Conservation (phyloP, 306 rosid species). For the Lagenaria siceraria region DNA sequence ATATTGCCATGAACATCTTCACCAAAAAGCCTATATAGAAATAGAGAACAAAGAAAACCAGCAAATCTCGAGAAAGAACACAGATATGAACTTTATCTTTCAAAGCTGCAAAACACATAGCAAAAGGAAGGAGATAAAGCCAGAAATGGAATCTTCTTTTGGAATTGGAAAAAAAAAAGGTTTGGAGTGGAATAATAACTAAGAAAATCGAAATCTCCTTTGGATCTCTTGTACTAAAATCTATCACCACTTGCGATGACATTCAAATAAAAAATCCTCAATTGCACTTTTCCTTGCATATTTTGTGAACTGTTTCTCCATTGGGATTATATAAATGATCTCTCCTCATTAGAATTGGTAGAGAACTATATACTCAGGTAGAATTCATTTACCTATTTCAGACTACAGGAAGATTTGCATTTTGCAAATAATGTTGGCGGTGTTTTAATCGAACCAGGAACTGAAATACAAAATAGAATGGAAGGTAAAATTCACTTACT, state of each 20-base stretch:
- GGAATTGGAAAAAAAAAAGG: not conserved
- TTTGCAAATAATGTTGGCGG: slow-evolving; percentile 52
- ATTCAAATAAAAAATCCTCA: not conserved
- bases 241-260: not conserved
- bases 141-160: not conserved
- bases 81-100: not conserved
- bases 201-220: not conserved
- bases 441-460: slow-evolving; percentile 45
- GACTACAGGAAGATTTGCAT: slow-evolving; percentile 40
- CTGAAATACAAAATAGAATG: slow-evolving; percentile 21
- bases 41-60: not conserved
- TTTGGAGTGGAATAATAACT: not conserved
- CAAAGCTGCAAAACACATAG: not conserved
- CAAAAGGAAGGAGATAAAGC: not conserved
- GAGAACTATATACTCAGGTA: not conserved
- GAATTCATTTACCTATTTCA: slow-evolving; percentile 22
- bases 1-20: not conserved
- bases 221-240: not conserved
- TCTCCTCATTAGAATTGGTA: not conserved
- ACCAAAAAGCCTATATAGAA: not conserved
- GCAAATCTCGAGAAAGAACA: not conserved
- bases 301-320: not conserved
- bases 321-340: not conserved
- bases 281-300: not conserved
- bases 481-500: slow-evolving; percentile 24